Evolutionary conservation across 805 yeast genomes (phyloP), one percentile per base, ranked within the genome.

Genomic region (Priceomyces medius): DNA sequence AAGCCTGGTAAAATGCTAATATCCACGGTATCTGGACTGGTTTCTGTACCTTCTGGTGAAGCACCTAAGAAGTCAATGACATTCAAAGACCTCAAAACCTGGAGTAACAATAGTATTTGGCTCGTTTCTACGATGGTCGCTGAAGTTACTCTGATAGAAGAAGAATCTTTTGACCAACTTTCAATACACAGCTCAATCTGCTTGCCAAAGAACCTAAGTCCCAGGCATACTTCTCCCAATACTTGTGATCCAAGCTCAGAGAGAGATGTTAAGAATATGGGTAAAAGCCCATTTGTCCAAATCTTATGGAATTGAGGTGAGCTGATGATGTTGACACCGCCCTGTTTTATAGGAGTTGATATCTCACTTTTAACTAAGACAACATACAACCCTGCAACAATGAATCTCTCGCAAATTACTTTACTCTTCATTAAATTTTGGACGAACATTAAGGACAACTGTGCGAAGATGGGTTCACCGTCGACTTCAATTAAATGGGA

Each of bases 261-360:
- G 29, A 88, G 55, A 12, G 87, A 61, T 1, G 77, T 66, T 37
- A 87, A 63, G 16, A 85, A 64, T 4, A 87, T 77, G 0, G 93
- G 81, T 21, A 90, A 66, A 13, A 90, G 63, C 1, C 96, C 96
- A 53, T 83, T 80, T n/a, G 80, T 76, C 97, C 97, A 90, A n/a
- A 86, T 67, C 39, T 77, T 73, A 58, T 89, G 91, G 44, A 85
- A 62, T 36, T 77, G 75, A 0, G 86, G 75, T 3, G 77, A 59
- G 0, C 63, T 54, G 28, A 70, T 71, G 2, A 85, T 74, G 10
- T 71, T 66, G 2, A 87, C 61, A 6, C 74, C 74, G 0, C 95
- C 96, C 3, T 73, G 67, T 55, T 83, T 88, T 31, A 90, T 78
- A 2, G 72, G 71, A 19, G 71, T 61, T 0, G 95, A 83, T 1